phyloP scores from a whole-genome alignment of 2,329 filamentous ascomycete species.

The Venturia aucupariae region DNA sequence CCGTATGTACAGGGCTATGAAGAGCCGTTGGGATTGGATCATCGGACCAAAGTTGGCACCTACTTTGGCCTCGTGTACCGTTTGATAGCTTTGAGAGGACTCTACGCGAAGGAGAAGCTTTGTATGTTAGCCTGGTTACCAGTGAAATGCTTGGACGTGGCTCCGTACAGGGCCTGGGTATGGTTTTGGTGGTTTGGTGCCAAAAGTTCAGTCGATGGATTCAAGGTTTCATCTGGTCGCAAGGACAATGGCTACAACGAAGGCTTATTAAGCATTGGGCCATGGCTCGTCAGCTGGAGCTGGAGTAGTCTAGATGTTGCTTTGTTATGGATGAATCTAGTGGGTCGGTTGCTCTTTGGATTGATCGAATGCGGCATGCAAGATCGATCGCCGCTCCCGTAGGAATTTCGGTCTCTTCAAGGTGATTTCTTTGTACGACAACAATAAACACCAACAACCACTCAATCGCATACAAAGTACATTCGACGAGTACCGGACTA shows the following conservation, averaged over 20 bases:
- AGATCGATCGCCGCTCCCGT: background rate
- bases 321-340: background rate
- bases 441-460: background rate
- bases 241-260: background rate
- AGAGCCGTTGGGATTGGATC: background rate
- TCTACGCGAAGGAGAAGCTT: background rate
- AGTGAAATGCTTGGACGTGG: background rate
- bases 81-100: background rate
- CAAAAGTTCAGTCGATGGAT: background rate
- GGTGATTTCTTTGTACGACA: background rate
- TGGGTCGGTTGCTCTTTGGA: too few species aligned
- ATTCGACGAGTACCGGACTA: background rate
- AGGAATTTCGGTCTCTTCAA: background rate
- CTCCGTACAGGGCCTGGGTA: background rate
- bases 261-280: background rate
- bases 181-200: too few species aligned
- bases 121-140: background rate
- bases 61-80: background rate
- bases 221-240: background rate
- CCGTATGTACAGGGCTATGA: slow-evolving; percentile 6
- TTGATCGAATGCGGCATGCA: background rate
- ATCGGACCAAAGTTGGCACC: background rate
- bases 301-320: background rate
- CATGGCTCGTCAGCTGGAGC: background rate
- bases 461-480: background rate